Conservation (phyloP, 106 monocot genomes). For the Allium cepa region DNA sequence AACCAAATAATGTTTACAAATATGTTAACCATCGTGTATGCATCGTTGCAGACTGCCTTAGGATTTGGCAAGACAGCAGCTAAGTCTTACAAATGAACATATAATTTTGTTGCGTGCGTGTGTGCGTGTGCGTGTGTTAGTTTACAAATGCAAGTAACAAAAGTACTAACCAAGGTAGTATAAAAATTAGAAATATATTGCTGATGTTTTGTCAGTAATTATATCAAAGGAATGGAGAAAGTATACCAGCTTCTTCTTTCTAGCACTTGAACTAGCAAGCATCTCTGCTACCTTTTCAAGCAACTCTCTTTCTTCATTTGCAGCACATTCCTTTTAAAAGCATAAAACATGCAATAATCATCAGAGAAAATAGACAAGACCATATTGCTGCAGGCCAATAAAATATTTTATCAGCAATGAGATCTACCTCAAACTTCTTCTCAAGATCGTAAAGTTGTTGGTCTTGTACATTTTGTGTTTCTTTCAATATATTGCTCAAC, state of each 20-base stretch:
- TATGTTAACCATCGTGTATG: no score
- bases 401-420: neutral
- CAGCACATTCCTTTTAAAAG: constrained; percentile 66
- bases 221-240: neutral
- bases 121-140: no score
- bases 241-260: constrained; percentile 79
- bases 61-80: no score
- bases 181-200: no score
- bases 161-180: no score
- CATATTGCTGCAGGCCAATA: neutral
- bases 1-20: no score
- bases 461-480: constrained; percentile 73
- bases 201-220: no score
- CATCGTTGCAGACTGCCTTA: no score
- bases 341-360: neutral
- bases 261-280: constrained; percentile 80
- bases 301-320: constrained; percentile 80
- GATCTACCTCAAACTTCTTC: constrained; percentile 85
- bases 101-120: no score
- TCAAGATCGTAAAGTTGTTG: constrained; percentile 79
- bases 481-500: constrained; percentile 74
- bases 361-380: no score
- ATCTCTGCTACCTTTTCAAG: constrained; percentile 85
- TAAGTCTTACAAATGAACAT: no score
- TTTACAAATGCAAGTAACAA: no score